These are phyloP conservation scores for Colletotrichum agaves DNA, from an alignment of 2,329 filamentous ascomycete genomes.

Conservation along the genomic window DNA sequence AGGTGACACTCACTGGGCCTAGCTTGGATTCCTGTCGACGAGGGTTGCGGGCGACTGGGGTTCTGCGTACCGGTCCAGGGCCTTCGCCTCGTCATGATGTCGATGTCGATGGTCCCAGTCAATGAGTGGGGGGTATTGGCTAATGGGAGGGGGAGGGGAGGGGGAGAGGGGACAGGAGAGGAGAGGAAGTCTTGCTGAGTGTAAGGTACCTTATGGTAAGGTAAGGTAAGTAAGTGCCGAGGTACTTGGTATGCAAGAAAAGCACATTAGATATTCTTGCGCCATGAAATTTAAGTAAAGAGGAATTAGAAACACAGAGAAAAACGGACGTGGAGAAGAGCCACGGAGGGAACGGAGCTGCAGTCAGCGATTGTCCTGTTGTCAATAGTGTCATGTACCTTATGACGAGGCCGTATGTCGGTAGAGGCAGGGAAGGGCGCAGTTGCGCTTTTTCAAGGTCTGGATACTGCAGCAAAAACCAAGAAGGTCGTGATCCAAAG, in stretches of 20 bases:
- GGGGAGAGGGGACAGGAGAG: background rate
- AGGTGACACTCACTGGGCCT: conserved; percentile 21
- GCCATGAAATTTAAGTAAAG: background rate
- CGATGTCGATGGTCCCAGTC: conserved; percentile 24
- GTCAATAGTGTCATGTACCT: background rate
- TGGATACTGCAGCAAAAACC: conserved; percentile 4
- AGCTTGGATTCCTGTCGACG: conserved; percentile 4
- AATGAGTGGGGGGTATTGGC: conserved; percentile 6
- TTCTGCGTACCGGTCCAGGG: conserved; percentile 30
- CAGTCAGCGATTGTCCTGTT: background rate
- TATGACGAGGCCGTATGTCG: conserved; percentile 6
- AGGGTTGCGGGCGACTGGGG: conserved; percentile 21
- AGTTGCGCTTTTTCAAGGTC: conserved; percentile 13
- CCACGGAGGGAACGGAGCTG: background rate
- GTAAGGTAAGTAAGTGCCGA: too few relatives aligned
- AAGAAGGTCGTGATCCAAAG: conserved; percentile 7
- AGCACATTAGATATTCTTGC: too few relatives aligned
- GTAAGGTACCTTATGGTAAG: background rate
- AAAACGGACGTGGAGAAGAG: conserved; percentile 1
- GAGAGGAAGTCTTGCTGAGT: background rate
- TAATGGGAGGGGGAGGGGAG: conserved; percentile 15
- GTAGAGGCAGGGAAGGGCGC: conserved; percentile 26
- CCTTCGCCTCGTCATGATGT: conserved; percentile 26
- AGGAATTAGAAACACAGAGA: background rate
- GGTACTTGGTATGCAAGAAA: background rate